These are phyloP conservation scores for Darksidea phi DNA, from an alignment of 495 filamentous ascomycete genomes.

Conservation along the genomic window DNA sequence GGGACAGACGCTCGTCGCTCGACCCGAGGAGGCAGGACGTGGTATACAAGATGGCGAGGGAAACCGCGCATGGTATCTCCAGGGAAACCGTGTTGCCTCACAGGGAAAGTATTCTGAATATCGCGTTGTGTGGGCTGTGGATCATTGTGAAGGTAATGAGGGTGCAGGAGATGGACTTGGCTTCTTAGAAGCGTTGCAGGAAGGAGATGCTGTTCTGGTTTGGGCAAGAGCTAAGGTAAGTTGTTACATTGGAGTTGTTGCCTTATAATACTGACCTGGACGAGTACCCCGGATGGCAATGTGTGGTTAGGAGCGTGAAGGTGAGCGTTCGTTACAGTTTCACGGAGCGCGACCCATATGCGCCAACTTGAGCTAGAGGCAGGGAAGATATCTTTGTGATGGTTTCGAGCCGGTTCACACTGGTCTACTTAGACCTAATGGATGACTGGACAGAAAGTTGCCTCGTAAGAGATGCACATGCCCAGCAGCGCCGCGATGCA, in stretches of 20 bases:
- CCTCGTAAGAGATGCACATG: too few species aligned
- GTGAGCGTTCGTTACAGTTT: constrained; percentile 6
- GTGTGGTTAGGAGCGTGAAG: background rate
- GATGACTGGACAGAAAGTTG: too few species aligned
- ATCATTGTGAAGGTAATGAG: constrained; percentile 5
- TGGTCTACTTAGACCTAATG: too few species aligned
- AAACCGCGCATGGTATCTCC: constrained; percentile 11
- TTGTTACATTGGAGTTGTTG: background rate
- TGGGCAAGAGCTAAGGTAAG: constrained; percentile 21
- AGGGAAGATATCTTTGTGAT: too few species aligned
- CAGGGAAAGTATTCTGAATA: background rate
- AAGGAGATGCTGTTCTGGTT: constrained; percentile 5
- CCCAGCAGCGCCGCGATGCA: too few species aligned
- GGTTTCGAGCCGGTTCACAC: too few species aligned
- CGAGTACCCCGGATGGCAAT: background rate
- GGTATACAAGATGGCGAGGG: constrained; percentile 4
- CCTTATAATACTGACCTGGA: background rate
- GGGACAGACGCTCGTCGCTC: background rate
- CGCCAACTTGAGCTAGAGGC: too few species aligned
- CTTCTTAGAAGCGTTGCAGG: constrained; percentile 6
- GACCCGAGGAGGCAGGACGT: background rate
- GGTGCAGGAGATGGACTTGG: constrained; percentile 8
- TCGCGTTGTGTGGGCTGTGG: constrained; percentile 4
- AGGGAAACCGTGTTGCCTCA: constrained; percentile 15
- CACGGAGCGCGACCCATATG: too few species aligned